Evolutionary conservation across 257 asterid species (phyloP), one percentile per base, ranked within the genome.

Genomic region (Solanum raphanifolium): DNA sequence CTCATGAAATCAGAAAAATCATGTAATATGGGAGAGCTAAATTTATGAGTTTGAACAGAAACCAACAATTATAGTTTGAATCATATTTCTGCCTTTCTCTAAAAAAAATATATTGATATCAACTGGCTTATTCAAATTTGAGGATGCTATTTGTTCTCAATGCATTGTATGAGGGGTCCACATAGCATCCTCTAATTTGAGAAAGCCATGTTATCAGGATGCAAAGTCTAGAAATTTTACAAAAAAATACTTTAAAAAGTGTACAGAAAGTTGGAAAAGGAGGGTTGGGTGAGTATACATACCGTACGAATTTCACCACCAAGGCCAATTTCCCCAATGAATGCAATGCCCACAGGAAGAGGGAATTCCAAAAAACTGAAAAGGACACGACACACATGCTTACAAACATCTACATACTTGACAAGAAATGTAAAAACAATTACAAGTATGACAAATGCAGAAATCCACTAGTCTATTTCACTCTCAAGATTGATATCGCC

Each of bases 281-380:
- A 20, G 82, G 81, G 46, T 5, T 8, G 27, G 32, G 13, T 38
- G 29, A 68, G 23, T 86, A 83, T 20, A 92, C 93, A 20, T 93
- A 97, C 99, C 93, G 78, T 81, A 68, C 97, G 99, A 71, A 95
- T 93, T 88, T 97, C 98, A 81, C 99, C 99, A 71, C 90, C 98
- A 25, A 97, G 99, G 90, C 98, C 99, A 76, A 97, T 87, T 94
- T 97, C 99, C 4, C 95, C 99, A 48, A 97, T 92, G 91, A 97
- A 97, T 89, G 98, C 99, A 38, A 93, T 87, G 86, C 97, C 99
- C 66, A 88, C 74, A 62, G 99, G 99, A 90, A 97, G 92, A 74
- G 99, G 99, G 88, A 89, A 92, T 83, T 95, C 99, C 95, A 97
- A 90, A 95, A 93, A 95, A 92, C 99, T 97, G 96, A 85, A 83